These are phyloP conservation scores for Stemphylium vesicarium DNA, from an alignment of 2,329 filamentous ascomycete species.

Conservation along the genomic window DNA sequence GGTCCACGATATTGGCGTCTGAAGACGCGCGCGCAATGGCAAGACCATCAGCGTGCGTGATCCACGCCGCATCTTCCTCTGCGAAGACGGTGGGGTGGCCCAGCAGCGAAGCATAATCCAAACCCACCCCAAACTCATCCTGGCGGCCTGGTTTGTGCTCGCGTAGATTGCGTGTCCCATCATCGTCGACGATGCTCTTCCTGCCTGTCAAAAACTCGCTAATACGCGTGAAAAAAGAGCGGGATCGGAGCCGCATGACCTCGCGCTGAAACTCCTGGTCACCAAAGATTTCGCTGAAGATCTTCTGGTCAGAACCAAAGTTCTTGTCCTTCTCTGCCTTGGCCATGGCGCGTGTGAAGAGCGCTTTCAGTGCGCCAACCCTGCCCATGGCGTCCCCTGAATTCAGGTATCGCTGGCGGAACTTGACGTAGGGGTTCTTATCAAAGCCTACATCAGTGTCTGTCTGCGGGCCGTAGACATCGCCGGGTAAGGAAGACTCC, in stretches of 20 bases:
- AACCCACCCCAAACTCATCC: background rate
- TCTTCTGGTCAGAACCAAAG: slow-evolving; percentile 3
- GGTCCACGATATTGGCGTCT: background rate
- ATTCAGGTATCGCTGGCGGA: slow-evolving; percentile 2
- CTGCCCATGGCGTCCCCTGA: slow-evolving; percentile 3
- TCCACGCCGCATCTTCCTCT: slow-evolving; percentile 4
- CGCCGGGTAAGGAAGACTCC: background rate
- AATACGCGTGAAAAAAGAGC: background rate
- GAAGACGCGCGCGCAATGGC: background rate
- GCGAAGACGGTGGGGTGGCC: slow-evolving; percentile 1
- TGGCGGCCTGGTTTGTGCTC: background rate
- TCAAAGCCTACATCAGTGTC: slow-evolving; percentile 1
- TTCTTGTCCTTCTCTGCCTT: background rate
- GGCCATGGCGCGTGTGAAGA: background rate
- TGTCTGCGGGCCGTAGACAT: background rate
- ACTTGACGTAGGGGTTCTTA: slow-evolving; percentile 2
- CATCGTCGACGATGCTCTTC: background rate
- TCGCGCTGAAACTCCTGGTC: background rate
- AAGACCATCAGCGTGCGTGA: background rate
- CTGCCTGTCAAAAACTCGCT: background rate
- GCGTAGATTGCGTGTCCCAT: background rate
- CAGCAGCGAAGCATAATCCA: background rate
- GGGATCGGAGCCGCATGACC: background rate
- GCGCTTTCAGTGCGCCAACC: slow-evolving; percentile 1
- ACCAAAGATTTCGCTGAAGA: slow-evolving; percentile 2